Base-by-base conservation (phyloP, 768 basidiomycete genomes). In the Polyporus arcularius region DNA sequence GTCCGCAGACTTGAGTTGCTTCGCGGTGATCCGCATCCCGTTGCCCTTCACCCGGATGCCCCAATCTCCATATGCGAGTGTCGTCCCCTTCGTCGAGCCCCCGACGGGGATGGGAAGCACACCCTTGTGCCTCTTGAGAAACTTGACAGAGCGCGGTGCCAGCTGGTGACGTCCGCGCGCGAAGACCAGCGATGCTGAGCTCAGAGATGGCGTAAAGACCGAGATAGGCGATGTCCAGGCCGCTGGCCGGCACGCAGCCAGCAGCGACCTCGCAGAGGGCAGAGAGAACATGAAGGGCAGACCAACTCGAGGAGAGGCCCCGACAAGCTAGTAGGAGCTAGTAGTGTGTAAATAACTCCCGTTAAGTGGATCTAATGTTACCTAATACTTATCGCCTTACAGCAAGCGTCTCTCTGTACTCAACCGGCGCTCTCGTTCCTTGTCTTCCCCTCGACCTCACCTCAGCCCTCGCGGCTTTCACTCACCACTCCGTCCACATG, bases 21-120 rank as follows among this genome's bases (percentile, higher is more conserved):
- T 96, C 0, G 94, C 96, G 18, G 85, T 89, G 14, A 98, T 78
- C 35, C 96, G 80, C 49, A 83, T 83, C 1, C 93, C 92, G 57
- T 90, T 82, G 0, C 88, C 89, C 67, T 91, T 90, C 48, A 97
- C 90, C 55, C 96, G 78, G 48, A 98, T 84, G 10, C 97, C 97
- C 83, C 88, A 99, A 7, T 96, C 89, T 41, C 96, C 97, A 67
- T 86, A 92, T 12, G 92, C 87, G 42, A 98, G 84, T 1, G 94
- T 94, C 4, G 97, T 96, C 21, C 96, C 97, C 71, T 94, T 92
- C 12, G 85, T 91, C 16, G 94, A 95, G 12, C 97, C 97, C 55
- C 96, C 97, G 32, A 75, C 86, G 2, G 92, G 92, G 53, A 96
- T 84, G 8, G 92, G 91, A 46, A 94, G 82, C 47, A 88, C 82